Conservation (phyloP, 805 yeast species). For the Candida dajiaensis region DNA sequence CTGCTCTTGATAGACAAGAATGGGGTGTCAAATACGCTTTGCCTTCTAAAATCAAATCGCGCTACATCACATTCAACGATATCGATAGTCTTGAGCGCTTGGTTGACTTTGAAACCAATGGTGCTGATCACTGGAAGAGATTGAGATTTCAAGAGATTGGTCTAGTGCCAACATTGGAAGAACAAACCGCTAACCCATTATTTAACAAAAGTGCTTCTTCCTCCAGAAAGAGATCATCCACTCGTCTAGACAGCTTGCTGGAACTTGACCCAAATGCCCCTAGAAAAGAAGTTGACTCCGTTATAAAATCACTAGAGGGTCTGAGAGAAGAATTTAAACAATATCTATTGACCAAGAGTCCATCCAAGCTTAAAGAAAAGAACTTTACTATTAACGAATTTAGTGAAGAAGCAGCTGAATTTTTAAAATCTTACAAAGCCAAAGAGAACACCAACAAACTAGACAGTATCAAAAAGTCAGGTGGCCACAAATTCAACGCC, state of each 20-base stretch:
- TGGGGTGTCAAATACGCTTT: slow-evolving; percentile 71
- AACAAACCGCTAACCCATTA: slow-evolving; percentile 29
- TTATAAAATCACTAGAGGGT: slow-evolving; percentile 25
- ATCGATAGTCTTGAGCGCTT: slow-evolving; percentile 61
- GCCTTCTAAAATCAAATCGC: slow-evolving; percentile 54
- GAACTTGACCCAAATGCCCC: neutral
- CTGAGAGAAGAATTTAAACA: slow-evolving; percentile 47
- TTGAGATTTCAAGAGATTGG: slow-evolving; percentile 66
- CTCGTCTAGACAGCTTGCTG: slow-evolving; percentile 22
- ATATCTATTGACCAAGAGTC: slow-evolving; percentile 49
- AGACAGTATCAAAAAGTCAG: slow-evolving; percentile 5
- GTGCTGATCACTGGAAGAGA: slow-evolving; percentile 55
- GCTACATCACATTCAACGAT: slow-evolving; percentile 58
- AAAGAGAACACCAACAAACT: slow-evolving; percentile 3
- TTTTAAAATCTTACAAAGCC: slow-evolving; percentile 25
- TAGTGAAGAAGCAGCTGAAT: slow-evolving; percentile 19
- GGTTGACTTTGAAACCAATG: slow-evolving; percentile 63
- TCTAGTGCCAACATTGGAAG: slow-evolving; percentile 29
- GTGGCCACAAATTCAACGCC: slow-evolving; percentile 41
- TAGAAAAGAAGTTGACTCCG: slow-evolving; percentile 5
- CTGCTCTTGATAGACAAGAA: slow-evolving; percentile 59
- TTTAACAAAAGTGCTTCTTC: slow-evolving; percentile 18
- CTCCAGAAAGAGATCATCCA: slow-evolving; percentile 22
- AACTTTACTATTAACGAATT: slow-evolving; percentile 28
- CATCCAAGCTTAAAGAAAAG: slow-evolving; percentile 30